Percentiles rank a stretch among this genome's conserved stretches.
These are phyloP conservation scores for Aspergillus egyptiacus DNA, from an alignment of 495 filamentous ascomycete species.

Conservation along the genomic window DNA sequence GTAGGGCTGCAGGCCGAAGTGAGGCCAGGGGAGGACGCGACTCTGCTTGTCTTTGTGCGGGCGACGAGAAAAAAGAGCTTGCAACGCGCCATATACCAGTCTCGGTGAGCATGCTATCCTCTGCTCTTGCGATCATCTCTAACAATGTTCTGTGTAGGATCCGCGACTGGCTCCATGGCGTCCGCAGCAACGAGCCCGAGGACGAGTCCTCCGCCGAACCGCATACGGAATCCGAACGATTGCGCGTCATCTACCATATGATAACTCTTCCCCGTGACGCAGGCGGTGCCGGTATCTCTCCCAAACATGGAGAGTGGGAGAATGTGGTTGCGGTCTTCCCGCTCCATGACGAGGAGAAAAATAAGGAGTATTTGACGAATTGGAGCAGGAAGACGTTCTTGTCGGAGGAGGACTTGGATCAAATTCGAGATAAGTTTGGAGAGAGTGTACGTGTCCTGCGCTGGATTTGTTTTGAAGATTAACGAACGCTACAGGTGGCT, in stretches of 20 bases:
- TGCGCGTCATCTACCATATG: constrained; percentile 77
- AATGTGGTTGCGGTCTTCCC: constrained; percentile 80
- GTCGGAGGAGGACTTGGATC: constrained; percentile 67
- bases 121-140: not conserved
- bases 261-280: constrained; percentile 76
- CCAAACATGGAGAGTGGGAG: constrained; percentile 76
- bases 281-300: constrained; percentile 86
- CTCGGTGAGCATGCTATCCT: constrained; percentile 40
- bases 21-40: constrained; percentile 67
- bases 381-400: constrained; percentile 82
- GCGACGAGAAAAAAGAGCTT: constrained; percentile 44
- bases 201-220: constrained; percentile 59
- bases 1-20: constrained; percentile 83
- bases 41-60: constrained; percentile 77
- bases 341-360: constrained; percentile 81
- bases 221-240: constrained; percentile 78
- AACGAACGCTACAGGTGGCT: constrained; percentile 52
- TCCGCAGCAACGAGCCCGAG: constrained; percentile 72
- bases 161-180: constrained; percentile 93
- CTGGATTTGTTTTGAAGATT: not conserved
- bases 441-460: constrained; percentile 57
- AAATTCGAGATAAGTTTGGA: constrained; percentile 83
- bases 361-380: constrained; percentile 82
- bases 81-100: constrained; percentile 57
- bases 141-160: constrained; percentile 46